Evolutionary conservation across 805 yeast species (phyloP).

Genomic region (Ogataea corticis): DNA sequence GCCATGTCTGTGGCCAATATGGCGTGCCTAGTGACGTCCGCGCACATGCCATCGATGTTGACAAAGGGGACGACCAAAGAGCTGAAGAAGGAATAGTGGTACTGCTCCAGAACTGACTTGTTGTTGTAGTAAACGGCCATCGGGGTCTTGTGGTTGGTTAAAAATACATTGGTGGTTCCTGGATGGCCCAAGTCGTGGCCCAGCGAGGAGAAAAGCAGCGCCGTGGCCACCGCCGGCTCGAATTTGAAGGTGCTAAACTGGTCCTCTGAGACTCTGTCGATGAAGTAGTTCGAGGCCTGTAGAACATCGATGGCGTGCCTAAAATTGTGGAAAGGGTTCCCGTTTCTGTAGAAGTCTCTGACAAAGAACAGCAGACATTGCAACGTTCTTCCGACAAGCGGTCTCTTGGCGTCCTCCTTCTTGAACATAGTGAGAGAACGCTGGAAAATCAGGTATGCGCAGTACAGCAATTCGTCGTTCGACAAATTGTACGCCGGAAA

Average conservation of each 20-base stretch:
- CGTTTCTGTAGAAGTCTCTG: conserved; percentile 77
- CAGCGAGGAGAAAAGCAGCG: conserved; percentile 74
- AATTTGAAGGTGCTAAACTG: conserved; percentile 15
- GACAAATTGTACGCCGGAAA: conserved; percentile 68
- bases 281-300: conserved; percentile 79
- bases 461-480: conserved; percentile 64
- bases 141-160: conserved; percentile 60
- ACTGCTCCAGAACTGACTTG: conserved; percentile 76
- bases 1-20: conserved; percentile 95
- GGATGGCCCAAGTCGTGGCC: conserved; percentile 99
- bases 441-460: conserved; percentile 56
- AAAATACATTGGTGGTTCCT: conserved; percentile 82
- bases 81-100: conserved; percentile 68
- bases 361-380: conserved; percentile 62
- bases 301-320: conserved; percentile 94
- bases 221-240: conserved; percentile 44
- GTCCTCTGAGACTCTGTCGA: conserved; percentile 25
- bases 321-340: conserved; percentile 92
- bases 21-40: conserved; percentile 15
- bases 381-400: conserved; percentile 40
- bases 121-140: conserved; percentile 62
- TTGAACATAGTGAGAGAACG: background rate
- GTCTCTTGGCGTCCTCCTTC: background rate
- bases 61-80: conserved; percentile 34
- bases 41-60: conserved; percentile 2